Percentiles rank a stretch among this genome's conserved stretches.
phyloP scores from a whole-genome alignment of 2,329 filamentous ascomycete genomes.

The Lizonia empirigonia region DNA sequence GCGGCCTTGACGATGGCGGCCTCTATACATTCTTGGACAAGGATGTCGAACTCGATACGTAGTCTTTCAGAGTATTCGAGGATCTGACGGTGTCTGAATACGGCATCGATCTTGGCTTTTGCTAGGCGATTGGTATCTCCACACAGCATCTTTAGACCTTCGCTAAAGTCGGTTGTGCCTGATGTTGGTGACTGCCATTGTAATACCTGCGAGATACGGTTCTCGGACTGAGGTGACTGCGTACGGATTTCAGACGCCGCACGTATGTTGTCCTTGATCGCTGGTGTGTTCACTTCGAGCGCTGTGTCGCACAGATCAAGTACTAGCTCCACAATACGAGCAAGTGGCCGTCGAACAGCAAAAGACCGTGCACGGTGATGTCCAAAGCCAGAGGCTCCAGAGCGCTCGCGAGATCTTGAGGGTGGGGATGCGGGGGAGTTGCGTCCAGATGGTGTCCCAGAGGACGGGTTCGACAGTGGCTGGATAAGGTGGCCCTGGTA shows the following conservation, averaged over 20 bases:
- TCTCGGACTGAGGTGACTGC: constrained; percentile 94
- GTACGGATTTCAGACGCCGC: constrained; percentile 79
- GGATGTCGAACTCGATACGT: constrained; percentile 86
- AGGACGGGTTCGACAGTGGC: constrained; percentile 68
- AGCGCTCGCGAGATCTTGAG: constrained; percentile 71
- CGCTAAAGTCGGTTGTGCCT: constrained; percentile 90
- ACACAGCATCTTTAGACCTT: constrained; percentile 85
- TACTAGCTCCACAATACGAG: constrained; percentile 91
- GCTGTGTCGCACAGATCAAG: constrained; percentile 96
- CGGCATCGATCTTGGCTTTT: constrained; percentile 87
- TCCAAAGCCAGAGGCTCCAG: constrained; percentile 72
- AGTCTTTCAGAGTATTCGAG: constrained; percentile 97
- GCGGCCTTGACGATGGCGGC: constrained; percentile 89
- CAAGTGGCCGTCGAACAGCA: constrained; percentile 84
- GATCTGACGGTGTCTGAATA: constrained; percentile 87
- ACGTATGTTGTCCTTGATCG: constrained; percentile 79
- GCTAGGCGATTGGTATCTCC: constrained; percentile 86
- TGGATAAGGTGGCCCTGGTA: constrained; percentile 90
- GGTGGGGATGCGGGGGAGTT: constrained; percentile 70
- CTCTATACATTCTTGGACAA: constrained; percentile 95
- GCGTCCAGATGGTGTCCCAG: constrained; percentile 72
- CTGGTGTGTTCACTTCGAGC: constrained; percentile 90
- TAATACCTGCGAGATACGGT: constrained; percentile 87
- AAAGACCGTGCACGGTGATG: constrained; percentile 85
- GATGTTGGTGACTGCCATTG: constrained; percentile 96